Evolutionary conservation across 148 eudicot genomes (phyloP), one percentile per base, ranked within the genome.

Genomic region (Oxyria digyna): DNA sequence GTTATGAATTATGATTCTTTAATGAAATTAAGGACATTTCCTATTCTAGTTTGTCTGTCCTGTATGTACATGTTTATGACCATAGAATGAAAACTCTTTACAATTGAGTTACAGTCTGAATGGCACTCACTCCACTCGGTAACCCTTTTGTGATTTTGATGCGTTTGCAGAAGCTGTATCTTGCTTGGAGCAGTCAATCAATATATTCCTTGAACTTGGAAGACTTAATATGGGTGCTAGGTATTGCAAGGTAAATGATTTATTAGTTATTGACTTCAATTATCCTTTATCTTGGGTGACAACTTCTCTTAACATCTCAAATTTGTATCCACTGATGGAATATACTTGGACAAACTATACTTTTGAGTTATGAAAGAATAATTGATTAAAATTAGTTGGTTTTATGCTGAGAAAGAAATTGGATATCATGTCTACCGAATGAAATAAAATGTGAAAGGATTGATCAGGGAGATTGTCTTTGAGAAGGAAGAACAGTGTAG

Each of bases 151-250:
- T n/a, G 24, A 3, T 15, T 69, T 46, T 31, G 67, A 57, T 69
- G 65, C 63, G 27, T 68, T 27, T 70, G 79, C 81, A 83, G 86
- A 83, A 71, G 79, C 86, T 2, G 74, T 83, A 74, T 75, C 88
- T 74, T 87, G 91, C 77, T 79, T 93, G 79, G 89, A 83, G 78
- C 89, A 87, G 78, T 68, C 90, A 9, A 80, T 81, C 11, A 80
- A 89, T 74, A 29, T 86, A 29, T 89, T 93, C 67, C 75, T 83
- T 79, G 96, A 93, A 57, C 82, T 87, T 69, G 98, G 98, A 82
- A 80, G 95, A 82, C 87, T 93, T 46, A 87, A 73, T 67, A 87
- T 89, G 98, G 81, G 88, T 45, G 96, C 95, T 71, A 85, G 98
- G 80, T 85, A 89, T 64, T 93, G 84, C 77, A 89, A 93, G 98